Conservation (phyloP, 176 grass and related monocot species). For the Chloris gayana region DNA sequence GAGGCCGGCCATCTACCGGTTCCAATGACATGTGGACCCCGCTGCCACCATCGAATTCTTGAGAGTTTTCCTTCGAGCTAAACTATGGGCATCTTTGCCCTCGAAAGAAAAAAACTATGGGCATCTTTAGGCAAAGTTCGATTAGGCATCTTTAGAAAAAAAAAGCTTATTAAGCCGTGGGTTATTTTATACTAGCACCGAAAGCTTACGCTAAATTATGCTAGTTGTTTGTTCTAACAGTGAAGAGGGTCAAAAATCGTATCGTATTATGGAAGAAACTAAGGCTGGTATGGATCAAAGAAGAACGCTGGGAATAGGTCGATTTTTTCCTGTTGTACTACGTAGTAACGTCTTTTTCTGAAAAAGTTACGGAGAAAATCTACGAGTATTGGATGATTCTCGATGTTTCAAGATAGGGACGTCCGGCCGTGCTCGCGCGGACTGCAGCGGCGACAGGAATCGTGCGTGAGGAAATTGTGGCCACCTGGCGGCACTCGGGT, state of each 20-base stretch:
- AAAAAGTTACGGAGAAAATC: too few species aligned
- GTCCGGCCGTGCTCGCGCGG: background rate
- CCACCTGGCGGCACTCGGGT: too few species aligned
- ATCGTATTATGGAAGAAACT: too few species aligned
- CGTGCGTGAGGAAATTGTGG: background rate
- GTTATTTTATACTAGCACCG: background rate
- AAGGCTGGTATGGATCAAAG: too few species aligned
- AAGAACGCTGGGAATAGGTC: too few species aligned
- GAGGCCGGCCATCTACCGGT: background rate
- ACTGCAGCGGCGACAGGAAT: background rate
- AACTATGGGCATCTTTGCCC: too few species aligned
- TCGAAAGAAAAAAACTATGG: too few species aligned
- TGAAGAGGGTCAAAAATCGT: too few species aligned
- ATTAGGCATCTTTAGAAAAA: background rate
- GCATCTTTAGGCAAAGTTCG: background rate
- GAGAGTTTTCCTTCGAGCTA: background rate
- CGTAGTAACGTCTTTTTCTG: too few species aligned
- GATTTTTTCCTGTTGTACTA: too few species aligned
- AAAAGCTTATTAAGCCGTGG: background rate
- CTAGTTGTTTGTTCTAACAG: background rate
- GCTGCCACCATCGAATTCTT: background rate
- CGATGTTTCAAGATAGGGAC: too few species aligned
- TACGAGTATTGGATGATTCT: too few species aligned
- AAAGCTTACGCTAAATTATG: background rate
- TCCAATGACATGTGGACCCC: slow-evolving; percentile 38